Evolutionary conservation across 768 basidiomycete genomes (phyloP).

Genomic region (Mrakia blollopis): DNA sequence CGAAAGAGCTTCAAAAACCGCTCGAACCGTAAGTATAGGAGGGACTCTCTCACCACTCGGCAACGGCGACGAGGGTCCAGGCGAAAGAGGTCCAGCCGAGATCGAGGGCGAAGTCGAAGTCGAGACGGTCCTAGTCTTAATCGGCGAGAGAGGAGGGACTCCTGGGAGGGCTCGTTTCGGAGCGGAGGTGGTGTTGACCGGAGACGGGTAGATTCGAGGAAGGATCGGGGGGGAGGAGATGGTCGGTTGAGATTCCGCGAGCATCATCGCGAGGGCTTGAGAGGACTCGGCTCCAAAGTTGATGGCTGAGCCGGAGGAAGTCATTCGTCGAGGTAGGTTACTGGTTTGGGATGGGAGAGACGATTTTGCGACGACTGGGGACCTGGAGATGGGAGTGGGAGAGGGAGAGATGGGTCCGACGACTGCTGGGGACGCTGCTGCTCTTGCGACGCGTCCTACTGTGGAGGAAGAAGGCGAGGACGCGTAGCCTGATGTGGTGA

Average conservation of each 20-base stretch:
- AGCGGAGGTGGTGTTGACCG: not conserved
- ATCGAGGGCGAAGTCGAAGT: not conserved
- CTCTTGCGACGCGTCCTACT: not conserved
- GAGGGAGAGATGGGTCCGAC: not conserved
- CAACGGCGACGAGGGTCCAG: not conserved
- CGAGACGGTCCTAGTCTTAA: not conserved
- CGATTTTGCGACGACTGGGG: not conserved
- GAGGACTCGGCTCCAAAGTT: not conserved
- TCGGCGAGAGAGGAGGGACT: not conserved
- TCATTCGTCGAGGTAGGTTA: not conserved
- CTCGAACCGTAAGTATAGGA: slow-evolving; percentile 14
- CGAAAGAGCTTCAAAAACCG: slow-evolving; percentile 10
- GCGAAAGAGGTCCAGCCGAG: not conserved
- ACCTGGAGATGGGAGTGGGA: not conserved
- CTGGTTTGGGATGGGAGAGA: not conserved
- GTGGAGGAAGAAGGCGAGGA: not conserved
- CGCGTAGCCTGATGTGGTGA: not conserved
- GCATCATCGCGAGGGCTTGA: not conserved
- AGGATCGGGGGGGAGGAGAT: not conserved
- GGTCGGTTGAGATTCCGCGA: too few relatives aligned
- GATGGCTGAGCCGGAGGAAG: not conserved
- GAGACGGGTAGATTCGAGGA: too few relatives aligned
- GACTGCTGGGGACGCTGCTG: not conserved
- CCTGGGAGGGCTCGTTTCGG: not conserved
- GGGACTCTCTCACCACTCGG: not conserved